Conservation (phyloP, 2,329 filamentous ascomycete species). For the Paecilomyces dactylethromorphus region DNA sequence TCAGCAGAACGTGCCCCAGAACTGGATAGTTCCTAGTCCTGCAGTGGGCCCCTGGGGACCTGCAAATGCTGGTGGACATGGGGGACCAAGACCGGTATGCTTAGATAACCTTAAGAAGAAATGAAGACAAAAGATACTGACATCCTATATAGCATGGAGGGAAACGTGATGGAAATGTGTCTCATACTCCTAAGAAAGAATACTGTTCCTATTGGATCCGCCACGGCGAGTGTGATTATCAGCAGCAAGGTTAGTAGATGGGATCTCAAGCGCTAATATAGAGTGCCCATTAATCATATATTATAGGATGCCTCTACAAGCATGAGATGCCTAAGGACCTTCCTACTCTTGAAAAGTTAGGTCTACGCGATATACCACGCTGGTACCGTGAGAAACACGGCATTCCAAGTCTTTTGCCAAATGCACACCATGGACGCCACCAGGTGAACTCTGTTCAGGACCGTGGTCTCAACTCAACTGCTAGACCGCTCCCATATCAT, state of each 20-base stretch:
- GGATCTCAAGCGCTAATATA: not conserved
- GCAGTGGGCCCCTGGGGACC: not conserved
- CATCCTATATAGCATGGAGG: not conserved
- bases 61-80: conserved; percentile 4
- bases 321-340: conserved; percentile 78
- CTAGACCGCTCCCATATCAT: conserved; percentile 1
- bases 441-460: conserved; percentile 1
- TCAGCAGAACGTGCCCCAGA: conserved; percentile 14
- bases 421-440: conserved; percentile 10
- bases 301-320: conserved; percentile 68
- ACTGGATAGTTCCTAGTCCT: conserved; percentile 9
- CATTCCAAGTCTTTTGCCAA: conserved; percentile 20
- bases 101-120: not conserved
- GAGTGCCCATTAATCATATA: conserved; percentile 1
- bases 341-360: conserved; percentile 60
- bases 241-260: conserved; percentile 55
- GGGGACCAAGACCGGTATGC: conserved; percentile 14
- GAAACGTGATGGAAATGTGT: conserved; percentile 17
- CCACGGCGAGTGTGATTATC: conserved; percentile 76
- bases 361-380: conserved; percentile 52
- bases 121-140: not conserved
- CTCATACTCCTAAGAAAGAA: conserved; percentile 50
- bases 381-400: conserved; percentile 50
- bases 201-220: conserved; percentile 91
- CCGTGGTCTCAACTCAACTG: not conserved